Percentiles rank a stretch among this genome's conserved stretches.
phyloP scores from a whole-genome alignment of 2,329 filamentous ascomycete species.

The Lasiodiplodia theobromae region DNA sequence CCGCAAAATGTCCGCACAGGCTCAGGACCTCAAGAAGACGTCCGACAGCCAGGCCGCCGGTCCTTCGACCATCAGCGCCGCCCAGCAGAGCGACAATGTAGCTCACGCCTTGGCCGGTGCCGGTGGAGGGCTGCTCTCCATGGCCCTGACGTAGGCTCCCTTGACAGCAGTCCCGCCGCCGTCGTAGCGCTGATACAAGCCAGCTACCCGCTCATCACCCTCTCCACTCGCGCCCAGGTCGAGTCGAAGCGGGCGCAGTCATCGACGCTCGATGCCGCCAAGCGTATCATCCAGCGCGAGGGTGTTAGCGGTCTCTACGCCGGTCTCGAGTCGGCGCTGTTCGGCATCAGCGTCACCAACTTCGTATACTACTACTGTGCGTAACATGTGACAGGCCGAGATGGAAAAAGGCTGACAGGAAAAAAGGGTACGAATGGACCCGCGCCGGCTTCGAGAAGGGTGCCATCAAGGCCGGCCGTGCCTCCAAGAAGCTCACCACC shows the following conservation, averaged over 20 bases:
- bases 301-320: constrained; percentile 89
- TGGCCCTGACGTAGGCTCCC: constrained; percentile 81
- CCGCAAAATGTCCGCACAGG: constrained; percentile 29
- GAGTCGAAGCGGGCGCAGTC: constrained; percentile 93
- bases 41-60: constrained; percentile 10
- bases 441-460: constrained; percentile 83
- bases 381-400: constrained; percentile 21
- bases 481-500: constrained; percentile 83
- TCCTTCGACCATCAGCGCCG: constrained; percentile 64
- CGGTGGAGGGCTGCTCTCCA: constrained; percentile 92
- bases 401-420: not conserved
- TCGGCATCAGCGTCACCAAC: constrained; percentile 98
- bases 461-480: constrained; percentile 74
- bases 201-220: constrained; percentile 94
- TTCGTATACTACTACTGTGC: constrained; percentile 98
- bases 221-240: constrained; percentile 96
- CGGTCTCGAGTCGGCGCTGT: constrained; percentile 90
- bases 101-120: constrained; percentile 92
- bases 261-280: constrained; percentile 81
- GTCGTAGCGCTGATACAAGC: constrained; percentile 20
- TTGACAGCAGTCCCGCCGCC: constrained; percentile 5
- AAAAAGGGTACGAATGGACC: constrained; percentile 88
- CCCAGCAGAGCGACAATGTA: constrained; percentile 94
- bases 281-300: constrained; percentile 88
- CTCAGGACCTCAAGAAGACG: constrained; percentile 29